phyloP scores from a whole-genome alignment of 192 early-diverging fungal genomes.

The Coemansia sp. region DNA sequence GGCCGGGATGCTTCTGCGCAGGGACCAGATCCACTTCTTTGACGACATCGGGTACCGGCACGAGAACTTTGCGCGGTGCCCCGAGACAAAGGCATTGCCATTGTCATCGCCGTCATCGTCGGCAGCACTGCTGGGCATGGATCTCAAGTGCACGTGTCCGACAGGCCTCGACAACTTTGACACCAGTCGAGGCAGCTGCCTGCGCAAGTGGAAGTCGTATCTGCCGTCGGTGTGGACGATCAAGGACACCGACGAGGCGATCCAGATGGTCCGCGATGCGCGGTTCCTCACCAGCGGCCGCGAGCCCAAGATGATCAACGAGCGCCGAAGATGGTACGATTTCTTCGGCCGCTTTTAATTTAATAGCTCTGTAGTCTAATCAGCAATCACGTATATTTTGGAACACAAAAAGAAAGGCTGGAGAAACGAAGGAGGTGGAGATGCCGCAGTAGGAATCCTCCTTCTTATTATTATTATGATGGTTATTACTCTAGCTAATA shows the following conservation, averaged over 20 bases:
- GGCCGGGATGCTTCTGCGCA: slow-evolving; percentile 57
- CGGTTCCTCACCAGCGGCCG: not conserved
- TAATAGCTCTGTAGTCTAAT: not conserved
- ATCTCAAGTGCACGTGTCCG: slow-evolving; percentile 42
- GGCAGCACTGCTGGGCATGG: not conserved
- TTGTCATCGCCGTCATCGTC: too few relatives aligned
- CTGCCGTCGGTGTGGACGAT: slow-evolving; percentile 17
- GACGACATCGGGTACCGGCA: slow-evolving; percentile 73
- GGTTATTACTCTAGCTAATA: too few relatives aligned
- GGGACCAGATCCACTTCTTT: slow-evolving; percentile 68
- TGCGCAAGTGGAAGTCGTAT: slow-evolving; percentile 36
- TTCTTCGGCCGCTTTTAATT: slow-evolving; percentile 26
- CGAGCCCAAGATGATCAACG: slow-evolving; percentile 25
- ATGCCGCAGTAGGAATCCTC: not conserved
- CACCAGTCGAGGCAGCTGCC: slow-evolving; percentile 24
- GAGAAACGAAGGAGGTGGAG: not conserved
- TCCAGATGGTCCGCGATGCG: slow-evolving; percentile 18
- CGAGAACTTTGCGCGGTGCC: slow-evolving; percentile 40
- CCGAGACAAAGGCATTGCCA: not conserved
- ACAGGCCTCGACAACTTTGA: slow-evolving; percentile 32
- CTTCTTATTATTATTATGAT: too few relatives aligned
- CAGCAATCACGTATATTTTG: not conserved
- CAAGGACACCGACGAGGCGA: slow-evolving; percentile 33
- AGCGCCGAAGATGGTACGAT: slow-evolving; percentile 46
- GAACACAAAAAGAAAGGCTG: not conserved